Evolutionary conservation across 148 eudicot genomes (phyloP).

Genomic region (Chenopodium quinoa): DNA sequence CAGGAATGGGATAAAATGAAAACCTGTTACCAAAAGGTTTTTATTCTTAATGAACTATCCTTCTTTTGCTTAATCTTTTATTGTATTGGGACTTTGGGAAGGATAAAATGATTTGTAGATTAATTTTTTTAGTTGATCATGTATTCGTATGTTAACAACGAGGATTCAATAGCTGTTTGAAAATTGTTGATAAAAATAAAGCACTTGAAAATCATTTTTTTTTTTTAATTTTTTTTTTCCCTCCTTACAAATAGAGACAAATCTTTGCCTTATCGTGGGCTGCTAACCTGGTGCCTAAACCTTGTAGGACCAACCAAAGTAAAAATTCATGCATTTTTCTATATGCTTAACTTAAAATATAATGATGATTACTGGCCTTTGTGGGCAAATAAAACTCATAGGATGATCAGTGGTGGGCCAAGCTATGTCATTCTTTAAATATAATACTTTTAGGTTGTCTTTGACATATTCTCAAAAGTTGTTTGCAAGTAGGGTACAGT

Average conservation of each 20-base stretch:
- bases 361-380: not conserved
- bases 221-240: no score
- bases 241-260: no score
- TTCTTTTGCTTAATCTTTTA: not conserved
- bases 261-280: no score
- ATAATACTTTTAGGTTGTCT: not conserved
- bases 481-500: no score
- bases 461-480: not conserved
- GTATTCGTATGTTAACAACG: not conserved
- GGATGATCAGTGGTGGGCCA: not conserved
- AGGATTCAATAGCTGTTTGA: not conserved
- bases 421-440: no score
- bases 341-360: not conserved
- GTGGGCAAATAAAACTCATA: not conserved
- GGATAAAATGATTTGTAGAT: not conserved
- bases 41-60: not conserved
- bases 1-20: slow-evolving; percentile 78
- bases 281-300: not conserved
- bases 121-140: not conserved
- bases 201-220: no score
- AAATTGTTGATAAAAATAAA: not conserved
- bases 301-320: not conserved
- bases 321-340: not conserved
- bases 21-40: slow-evolving; percentile 74
- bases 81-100: not conserved